phyloP scores from a whole-genome alignment of 768 basidiomycete genomes.

The Psilocybe subaeruginosa region DNA sequence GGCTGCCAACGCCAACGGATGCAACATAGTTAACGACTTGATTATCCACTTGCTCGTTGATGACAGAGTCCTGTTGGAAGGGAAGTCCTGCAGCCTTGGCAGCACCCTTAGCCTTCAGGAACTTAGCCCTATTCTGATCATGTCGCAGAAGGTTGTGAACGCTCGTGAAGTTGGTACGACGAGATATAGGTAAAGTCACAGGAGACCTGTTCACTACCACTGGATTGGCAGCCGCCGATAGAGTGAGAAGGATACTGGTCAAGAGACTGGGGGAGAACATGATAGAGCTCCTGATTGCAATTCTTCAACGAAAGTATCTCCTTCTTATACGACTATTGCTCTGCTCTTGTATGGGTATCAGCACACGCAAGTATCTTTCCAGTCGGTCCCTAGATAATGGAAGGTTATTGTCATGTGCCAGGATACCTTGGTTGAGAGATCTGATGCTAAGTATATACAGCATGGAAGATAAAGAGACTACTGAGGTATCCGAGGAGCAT shows the following conservation, averaged over 20 bases:
- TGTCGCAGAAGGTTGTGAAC: neutral
- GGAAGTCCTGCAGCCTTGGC: conserved; percentile 28
- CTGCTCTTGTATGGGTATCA: too few relatives aligned
- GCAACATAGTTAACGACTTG: conserved; percentile 47
- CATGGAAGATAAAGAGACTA: too few relatives aligned
- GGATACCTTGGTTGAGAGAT: too few relatives aligned
- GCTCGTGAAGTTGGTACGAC: neutral
- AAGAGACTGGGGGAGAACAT: too few relatives aligned
- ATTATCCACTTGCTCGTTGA: conserved; percentile 41
- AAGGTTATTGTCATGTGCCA: too few relatives aligned
- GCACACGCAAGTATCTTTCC: too few relatives aligned
- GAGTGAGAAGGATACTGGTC: neutral
- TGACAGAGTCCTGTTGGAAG: conserved; percentile 33
- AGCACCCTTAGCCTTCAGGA: neutral
- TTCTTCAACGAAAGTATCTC: too few relatives aligned
- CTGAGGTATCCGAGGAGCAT: too few relatives aligned
- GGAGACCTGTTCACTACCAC: neutral
- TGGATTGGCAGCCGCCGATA: neutral
- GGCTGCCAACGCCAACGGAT: conserved; percentile 54
- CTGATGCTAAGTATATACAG: too few relatives aligned
- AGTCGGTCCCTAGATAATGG: too few relatives aligned
- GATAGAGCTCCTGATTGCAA: too few relatives aligned
- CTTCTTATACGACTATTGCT: too few relatives aligned
- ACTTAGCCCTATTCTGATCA: neutral
- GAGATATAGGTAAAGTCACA: neutral